Evolutionary conservation across 495 filamentous ascomycete genomes (phyloP).

Genomic region (Hypoxylon intermedium): DNA sequence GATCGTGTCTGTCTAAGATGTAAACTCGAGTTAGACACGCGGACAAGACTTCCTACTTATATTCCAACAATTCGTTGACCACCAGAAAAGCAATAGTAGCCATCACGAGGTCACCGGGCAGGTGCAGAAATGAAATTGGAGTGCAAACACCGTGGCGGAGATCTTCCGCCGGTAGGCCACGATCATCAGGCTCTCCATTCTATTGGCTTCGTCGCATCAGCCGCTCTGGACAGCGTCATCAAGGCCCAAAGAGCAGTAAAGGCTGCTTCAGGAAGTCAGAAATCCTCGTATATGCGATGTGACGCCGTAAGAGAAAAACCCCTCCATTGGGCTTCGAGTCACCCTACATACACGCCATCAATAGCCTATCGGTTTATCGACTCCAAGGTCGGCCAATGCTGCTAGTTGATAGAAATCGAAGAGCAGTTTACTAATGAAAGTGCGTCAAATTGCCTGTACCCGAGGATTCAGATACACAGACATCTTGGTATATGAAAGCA

Average conservation of each 20-base stretch:
- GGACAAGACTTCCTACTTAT: slow-evolving; percentile 21
- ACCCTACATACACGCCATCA: slow-evolving; percentile 1
- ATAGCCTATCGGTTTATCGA: neutral
- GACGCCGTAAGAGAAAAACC: slow-evolving; percentile 28
- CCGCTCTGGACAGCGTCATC: slow-evolving; percentile 24
- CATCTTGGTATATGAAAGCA: too few relatives aligned
- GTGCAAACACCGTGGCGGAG: neutral
- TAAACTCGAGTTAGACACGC: neutral
- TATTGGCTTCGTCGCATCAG: slow-evolving; percentile 34
- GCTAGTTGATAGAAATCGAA: too few relatives aligned
- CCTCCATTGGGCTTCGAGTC: slow-evolving; percentile 9
- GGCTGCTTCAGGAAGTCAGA: slow-evolving; percentile 1
- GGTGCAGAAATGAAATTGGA: slow-evolving; percentile 7
- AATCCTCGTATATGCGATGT: slow-evolving; percentile 38
- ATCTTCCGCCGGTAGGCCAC: slow-evolving; percentile 1
- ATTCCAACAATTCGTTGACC: slow-evolving; percentile 2
- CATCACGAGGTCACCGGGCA: slow-evolving; percentile 22
- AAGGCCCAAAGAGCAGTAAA: slow-evolving; percentile 1
- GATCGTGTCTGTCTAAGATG: neutral
- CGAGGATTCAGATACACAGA: too few relatives aligned
- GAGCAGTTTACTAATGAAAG: too few relatives aligned
- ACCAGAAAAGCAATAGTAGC: neutral
- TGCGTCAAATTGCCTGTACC: too few relatives aligned
- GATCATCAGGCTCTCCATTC: neutral
- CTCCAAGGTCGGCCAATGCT: neutral